phyloP scores from a whole-genome alignment of 75 land plant genomes.

The Chamaecyparis obtusa region DNA sequence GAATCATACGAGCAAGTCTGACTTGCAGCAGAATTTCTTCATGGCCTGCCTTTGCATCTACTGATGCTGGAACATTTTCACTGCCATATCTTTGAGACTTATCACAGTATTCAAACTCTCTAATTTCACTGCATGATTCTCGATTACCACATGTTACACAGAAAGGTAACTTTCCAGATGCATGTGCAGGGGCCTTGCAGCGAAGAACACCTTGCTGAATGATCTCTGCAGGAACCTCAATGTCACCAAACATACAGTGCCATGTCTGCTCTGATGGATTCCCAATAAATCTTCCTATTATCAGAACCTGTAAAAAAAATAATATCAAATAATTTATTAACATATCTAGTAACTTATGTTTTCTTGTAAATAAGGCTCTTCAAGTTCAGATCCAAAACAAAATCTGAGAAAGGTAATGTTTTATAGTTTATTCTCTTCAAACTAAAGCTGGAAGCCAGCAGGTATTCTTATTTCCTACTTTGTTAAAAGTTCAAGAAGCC shows the following conservation, averaged over 20 bases:
- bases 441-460: background rate
- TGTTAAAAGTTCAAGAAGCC: background rate
- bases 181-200: slow-evolving; percentile 74
- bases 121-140: slow-evolving; percentile 76
- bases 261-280: slow-evolving; percentile 54
- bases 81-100: slow-evolving; percentile 10
- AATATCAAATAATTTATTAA: background rate
- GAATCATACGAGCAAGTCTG: slow-evolving; percentile 54
- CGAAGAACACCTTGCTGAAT: slow-evolving; percentile 70
- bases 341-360: background rate
- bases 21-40: slow-evolving; percentile 67
- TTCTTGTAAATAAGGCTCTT: background rate
- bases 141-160: slow-evolving; percentile 77
- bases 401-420: background rate
- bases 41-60: slow-evolving; percentile 17
- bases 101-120: slow-evolving; percentile 76
- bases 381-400: background rate
- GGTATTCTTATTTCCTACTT: background rate
- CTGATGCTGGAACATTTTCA: background rate
- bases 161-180: slow-evolving; percentile 67
- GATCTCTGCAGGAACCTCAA: slow-evolving; percentile 86
- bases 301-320: slow-evolving; percentile 50
- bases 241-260: slow-evolving; percentile 89
- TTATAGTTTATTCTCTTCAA: background rate
- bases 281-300: slow-evolving; percentile 68